Base-by-base conservation (phyloP, 2,329 filamentous ascomycete genomes). In the Chaetothyriales sp. region DNA sequence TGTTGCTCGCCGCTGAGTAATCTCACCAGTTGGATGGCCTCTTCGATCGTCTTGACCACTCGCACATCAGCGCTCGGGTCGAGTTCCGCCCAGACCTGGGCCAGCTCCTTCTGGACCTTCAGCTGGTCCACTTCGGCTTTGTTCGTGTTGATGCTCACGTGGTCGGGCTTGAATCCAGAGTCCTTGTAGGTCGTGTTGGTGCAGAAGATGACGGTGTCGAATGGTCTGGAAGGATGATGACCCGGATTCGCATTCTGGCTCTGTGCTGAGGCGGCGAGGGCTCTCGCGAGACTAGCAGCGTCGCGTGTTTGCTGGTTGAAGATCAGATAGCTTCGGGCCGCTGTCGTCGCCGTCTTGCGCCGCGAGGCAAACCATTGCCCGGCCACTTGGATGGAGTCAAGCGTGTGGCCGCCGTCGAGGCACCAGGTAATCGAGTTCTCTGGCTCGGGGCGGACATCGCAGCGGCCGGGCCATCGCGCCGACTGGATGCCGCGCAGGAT, bases 271-370 rank as follows among this genome's bases (percentile, higher is more conserved):
- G 5, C 32, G 32, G 87, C 72, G 1, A 95, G 70, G 0, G 74
- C 74, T 28, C 68, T 68, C 2, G 90, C 76, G 1, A 93, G 73
- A 15, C 76, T 71, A 3, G 71, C 68, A 4, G 85, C 84, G 61
- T 95, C 81, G 28, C 88, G 79, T 8, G 86, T 87, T 63, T 95
- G 87, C 66, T 95, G 90, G 66, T 95, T 95, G 73, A 96, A 96
- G 46, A 96, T 75, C 45, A 96, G 70, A 51, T 83, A 72, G 0
- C 86, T 71, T 5, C 69, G 64, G 44, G 71, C 66, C 49, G 61
- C 62, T 48, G 54, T 59, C 32, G 71, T 66, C 49, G 61, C 62
- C 47, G 54, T 59, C 32, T 39, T 65, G 42, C 75, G 61, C 46
- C 73, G 68, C 6, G 67, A 68, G 1, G 77, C 77, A 60, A 90